phyloP scores from a whole-genome alignment of 2,329 filamentous ascomycete genomes.

The Talaromyces piceae region DNA sequence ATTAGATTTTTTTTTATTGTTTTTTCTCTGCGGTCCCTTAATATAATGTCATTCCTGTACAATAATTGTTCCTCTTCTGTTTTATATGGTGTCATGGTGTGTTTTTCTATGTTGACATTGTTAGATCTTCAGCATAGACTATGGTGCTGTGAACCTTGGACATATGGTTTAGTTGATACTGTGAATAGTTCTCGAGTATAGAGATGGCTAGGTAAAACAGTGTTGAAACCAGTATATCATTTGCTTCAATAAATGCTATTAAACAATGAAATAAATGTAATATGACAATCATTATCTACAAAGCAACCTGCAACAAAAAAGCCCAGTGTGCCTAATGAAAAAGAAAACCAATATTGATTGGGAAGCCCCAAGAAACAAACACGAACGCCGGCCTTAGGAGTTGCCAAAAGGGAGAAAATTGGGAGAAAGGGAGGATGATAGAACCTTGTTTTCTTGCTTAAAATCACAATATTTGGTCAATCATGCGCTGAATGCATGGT shows the following conservation, averaged over 20 bases:
- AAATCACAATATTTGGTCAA: no score
- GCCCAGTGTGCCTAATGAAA: neutral
- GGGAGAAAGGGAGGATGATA: neutral
- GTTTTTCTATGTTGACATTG: neutral
- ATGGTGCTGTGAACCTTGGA: neutral
- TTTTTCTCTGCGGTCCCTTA: neutral
- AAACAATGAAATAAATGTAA: neutral
- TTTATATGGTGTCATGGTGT: neutral
- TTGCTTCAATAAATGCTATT: neutral
- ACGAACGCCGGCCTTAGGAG: no score
- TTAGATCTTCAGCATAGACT: neutral
- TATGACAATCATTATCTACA: slow-evolving; percentile 1
- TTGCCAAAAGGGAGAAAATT: neutral
- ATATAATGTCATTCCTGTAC: neutral
- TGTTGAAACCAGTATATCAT: neutral
- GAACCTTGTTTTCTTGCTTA: no score
- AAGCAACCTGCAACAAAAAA: neutral
- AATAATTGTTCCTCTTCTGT: neutral
- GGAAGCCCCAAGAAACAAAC: neutral
- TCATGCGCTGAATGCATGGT: no score
- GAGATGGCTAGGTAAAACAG: no score
- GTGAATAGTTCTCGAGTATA: neutral
- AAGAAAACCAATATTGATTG: neutral
- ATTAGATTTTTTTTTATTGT: neutral
- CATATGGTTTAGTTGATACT: neutral